Evolutionary conservation across 192 early-diverging fungal species (phyloP), one percentile per base, ranked within the genome.

Genomic region (Podila horticola): DNA sequence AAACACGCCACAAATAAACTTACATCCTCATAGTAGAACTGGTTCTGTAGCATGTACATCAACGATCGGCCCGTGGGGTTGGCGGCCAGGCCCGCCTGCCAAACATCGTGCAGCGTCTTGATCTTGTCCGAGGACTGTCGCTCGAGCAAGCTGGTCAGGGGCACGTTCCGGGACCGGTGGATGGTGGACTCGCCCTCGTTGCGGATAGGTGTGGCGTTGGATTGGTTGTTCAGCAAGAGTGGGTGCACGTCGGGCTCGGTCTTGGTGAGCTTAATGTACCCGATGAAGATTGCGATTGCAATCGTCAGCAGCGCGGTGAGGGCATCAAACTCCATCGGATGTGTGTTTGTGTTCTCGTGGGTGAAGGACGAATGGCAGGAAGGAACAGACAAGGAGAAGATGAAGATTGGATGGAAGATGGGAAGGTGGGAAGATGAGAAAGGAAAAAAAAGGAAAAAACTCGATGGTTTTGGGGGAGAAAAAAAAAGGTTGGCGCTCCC

Each of bases 161-260:
- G 81, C 34, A 84, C 70, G 62, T 66, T 74, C 26, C 82, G 82
- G 3, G 88, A 84, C 20, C 87, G 82, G 58, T 92, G 88, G 36
- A 90, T 77, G 10, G 83, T 84, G 2, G 86, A 84, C 55, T 92
- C 91, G 7, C 77, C 81, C 10, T 86, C 74, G 71, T 86, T 79
- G 30, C 89, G 71, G 26, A 90, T 63, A 29, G 71, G 75, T 9
- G 88, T 75, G 7, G 86, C 74, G 34, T 87, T 82, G 0, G 88
- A 77, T 59, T 92, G 91, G 29, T 86, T 72, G 31, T 84, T 71
- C 5, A 92, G 85, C 29, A 90, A 58, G 11, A 90, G 71, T 7
- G 91, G 91, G 58, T 92, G 91, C 17, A 92, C 79, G 57, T 92
- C 91, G 31, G 89, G 84, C 29, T 72, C 84, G 22, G 77, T 73